phyloP scores from a whole-genome alignment of 768 basidiomycete species.

The Boletellus emodensis region DNA sequence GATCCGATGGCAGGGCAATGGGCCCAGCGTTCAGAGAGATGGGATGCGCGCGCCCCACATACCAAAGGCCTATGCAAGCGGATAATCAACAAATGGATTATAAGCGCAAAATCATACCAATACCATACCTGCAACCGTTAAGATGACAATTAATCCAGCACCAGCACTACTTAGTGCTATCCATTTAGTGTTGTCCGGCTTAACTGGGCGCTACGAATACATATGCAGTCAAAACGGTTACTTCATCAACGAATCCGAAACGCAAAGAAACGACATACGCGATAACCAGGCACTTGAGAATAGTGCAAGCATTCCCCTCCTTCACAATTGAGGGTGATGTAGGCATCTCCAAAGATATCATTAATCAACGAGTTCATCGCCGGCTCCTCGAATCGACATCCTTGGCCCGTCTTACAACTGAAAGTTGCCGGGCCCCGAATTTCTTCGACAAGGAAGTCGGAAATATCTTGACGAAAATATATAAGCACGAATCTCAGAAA shows the following conservation, averaged over 20 bases:
- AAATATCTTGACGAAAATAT: constrained; percentile 55
- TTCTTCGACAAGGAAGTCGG: constrained; percentile 84
- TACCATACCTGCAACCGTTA: constrained; percentile 55
- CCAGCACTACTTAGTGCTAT: constrained; percentile 81
- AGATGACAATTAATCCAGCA: constrained; percentile 69
- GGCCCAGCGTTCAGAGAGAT: constrained; percentile 43
- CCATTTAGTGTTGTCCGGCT: constrained; percentile 80
- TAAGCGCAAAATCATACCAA: background rate
- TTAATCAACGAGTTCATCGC: constrained; percentile 96
- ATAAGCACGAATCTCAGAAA: background rate
- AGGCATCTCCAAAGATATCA: constrained; percentile 87
- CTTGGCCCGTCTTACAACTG: constrained; percentile 64
- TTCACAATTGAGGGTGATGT: constrained; percentile 82
- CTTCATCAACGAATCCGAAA: background rate
- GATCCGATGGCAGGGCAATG: constrained; percentile 89
- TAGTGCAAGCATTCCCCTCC: constrained; percentile 94
- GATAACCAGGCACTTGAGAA: constrained; percentile 92
- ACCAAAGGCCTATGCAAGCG: constrained; percentile 70
- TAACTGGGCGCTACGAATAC: constrained; percentile 56
- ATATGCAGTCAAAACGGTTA: background rate
- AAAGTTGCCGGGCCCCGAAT: constrained; percentile 91
- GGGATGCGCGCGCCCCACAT: constrained; percentile 67
- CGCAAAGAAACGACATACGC: constrained; percentile 36
- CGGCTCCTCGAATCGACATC: constrained; percentile 90
- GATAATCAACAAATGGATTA: background rate